Evolutionary conservation across 768 basidiomycete species (phyloP).

Genomic region (Termitomyces sp.): DNA sequence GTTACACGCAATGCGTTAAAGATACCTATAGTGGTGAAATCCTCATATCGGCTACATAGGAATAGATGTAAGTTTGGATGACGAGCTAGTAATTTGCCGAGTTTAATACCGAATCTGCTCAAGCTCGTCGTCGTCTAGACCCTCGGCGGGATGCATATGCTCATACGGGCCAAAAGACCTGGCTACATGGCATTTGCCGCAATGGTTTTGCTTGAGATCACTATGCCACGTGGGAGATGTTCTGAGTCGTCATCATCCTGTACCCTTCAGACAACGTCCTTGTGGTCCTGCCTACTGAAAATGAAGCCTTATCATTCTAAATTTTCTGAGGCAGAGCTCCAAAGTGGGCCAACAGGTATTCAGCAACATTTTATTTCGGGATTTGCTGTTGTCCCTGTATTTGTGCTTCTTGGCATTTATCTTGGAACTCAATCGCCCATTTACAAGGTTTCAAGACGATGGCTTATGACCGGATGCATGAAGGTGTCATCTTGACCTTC

Average conservation of each 20-base stretch:
- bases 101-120: constrained; percentile 53
- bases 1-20: constrained; percentile 3
- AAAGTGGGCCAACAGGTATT: neutral
- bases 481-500: neutral
- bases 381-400: neutral
- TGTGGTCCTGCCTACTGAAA: neutral
- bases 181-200: neutral
- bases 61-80: constrained; percentile 9
- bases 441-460: neutral
- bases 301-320: neutral
- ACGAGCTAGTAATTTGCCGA: neutral
- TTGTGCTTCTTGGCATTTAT: neutral
- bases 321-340: neutral
- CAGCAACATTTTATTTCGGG: neutral
- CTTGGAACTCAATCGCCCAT: neutral
- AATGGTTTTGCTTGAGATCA: neutral
- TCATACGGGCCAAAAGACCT: constrained; percentile 13
- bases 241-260: neutral
- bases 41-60: constrained; percentile 74
- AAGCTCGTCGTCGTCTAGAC: constrained; percentile 60
- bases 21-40: constrained; percentile 89
- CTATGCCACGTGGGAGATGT: constrained; percentile 6
- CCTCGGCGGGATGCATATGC: constrained; percentile 34
- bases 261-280: neutral
- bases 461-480: neutral